Evolutionary conservation across 2,329 filamentous ascomycete species (phyloP).

Genomic region (Metarhizium brunneum): DNA sequence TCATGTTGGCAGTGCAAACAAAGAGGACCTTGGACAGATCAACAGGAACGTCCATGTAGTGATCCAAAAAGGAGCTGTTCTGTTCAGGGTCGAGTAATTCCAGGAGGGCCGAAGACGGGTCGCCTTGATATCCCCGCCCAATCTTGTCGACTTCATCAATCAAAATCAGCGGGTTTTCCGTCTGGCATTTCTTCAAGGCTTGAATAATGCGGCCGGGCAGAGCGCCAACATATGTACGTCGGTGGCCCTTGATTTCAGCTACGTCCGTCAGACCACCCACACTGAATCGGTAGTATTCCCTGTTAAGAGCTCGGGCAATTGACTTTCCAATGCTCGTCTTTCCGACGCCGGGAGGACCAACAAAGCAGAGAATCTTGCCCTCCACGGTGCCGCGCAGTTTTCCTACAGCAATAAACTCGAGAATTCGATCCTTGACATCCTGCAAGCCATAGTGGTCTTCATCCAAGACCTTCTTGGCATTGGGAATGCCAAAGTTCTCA

Average conservation of each 20-base stretch:
- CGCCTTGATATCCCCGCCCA: slow-evolving; percentile 89
- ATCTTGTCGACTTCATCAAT: slow-evolving; percentile 99
- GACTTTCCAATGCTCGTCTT: slow-evolving; percentile 99
- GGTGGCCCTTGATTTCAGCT: slow-evolving; percentile 96
- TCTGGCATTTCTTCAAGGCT: slow-evolving; percentile 97
- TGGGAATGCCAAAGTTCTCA: slow-evolving; percentile 92
- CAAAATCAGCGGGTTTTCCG: slow-evolving; percentile 90
- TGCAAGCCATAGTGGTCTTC: slow-evolving; percentile 96
- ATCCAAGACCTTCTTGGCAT: slow-evolving; percentile 83
- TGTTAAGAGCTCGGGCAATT: slow-evolving; percentile 85
- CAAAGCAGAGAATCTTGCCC: slow-evolving; percentile 96
- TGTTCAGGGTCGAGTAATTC: slow-evolving; percentile 95
- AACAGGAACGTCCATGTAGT: slow-evolving; percentile 97
- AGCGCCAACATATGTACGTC: slow-evolving; percentile 92
- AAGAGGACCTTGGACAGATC: slow-evolving; percentile 97
- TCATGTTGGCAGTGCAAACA: slow-evolving; percentile 98
- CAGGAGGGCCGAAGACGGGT: slow-evolving; percentile 86
- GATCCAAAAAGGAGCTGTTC: slow-evolving; percentile 93
- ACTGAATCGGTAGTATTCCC: slow-evolving; percentile 97
- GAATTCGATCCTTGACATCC: slow-evolving; percentile 95
- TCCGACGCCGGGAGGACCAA: slow-evolving; percentile 92
- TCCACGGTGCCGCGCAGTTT: slow-evolving; percentile 96
- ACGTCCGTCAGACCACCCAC: slow-evolving; percentile 96
- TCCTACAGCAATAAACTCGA: slow-evolving; percentile 96
- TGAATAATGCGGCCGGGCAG: slow-evolving; percentile 95